phyloP scores from a whole-genome alignment of 352 stramenopile species.

The Phytophthora pluvialis region DNA sequence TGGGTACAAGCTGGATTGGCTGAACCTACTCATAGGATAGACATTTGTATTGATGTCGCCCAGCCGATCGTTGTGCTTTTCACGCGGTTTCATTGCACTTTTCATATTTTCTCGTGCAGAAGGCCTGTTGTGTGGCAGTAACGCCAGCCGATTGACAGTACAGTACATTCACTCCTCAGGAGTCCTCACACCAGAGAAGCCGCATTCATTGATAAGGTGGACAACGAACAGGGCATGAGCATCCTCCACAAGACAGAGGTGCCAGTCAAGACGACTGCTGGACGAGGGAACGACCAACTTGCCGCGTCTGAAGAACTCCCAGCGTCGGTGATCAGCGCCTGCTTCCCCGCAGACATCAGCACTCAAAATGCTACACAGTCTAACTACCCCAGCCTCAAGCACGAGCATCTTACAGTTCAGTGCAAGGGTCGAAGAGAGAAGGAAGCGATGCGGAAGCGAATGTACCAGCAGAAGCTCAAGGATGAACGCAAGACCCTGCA shows the following conservation, averaged over 20 bases:
- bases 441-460: conserved; percentile 19
- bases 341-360: neutral
- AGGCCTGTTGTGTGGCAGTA: too few relatives aligned
- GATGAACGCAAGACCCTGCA: conserved; percentile 16
- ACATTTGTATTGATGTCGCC: too few relatives aligned
- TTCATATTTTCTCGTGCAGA: too few relatives aligned
- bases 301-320: neutral
- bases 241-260: neutral
- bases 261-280: neutral
- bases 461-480: conserved; percentile 24
- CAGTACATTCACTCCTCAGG: too few relatives aligned
- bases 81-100: too few relatives aligned
- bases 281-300: neutral
- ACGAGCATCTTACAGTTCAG: neutral
- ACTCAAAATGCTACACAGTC: neutral
- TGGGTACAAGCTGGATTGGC: too few relatives aligned
- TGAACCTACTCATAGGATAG: too few relatives aligned
- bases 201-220: neutral
- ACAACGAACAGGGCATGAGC: neutral
- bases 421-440: conserved; percentile 20
- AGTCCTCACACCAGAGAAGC: neutral
- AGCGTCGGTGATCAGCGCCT: neutral
- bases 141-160: too few relatives aligned
- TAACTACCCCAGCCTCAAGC: neutral
- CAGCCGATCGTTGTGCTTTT: too few relatives aligned